phyloP scores from a whole-genome alignment of 768 basidiomycete genomes.

The Clitopilus passeckerianus region DNA sequence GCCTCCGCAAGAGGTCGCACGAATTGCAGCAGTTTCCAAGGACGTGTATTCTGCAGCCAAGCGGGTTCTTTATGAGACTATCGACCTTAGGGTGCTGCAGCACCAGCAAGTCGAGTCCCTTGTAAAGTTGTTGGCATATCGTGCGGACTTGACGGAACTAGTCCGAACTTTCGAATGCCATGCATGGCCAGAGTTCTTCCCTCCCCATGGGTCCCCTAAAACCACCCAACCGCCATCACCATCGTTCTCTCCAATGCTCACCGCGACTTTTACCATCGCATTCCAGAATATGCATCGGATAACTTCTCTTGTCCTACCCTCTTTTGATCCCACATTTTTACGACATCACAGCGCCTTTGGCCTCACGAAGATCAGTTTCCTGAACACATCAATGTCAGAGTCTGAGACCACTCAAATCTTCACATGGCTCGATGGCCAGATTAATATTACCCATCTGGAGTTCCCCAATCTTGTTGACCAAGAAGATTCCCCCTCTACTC shows the following conservation, averaged over 20 bases:
- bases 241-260: slow-evolving; percentile 20
- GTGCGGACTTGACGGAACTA: slow-evolving; percentile 33
- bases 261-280: slow-evolving; percentile 37
- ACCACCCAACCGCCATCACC: neutral
- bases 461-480: slow-evolving; percentile 32
- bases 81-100: slow-evolving; percentile 29
- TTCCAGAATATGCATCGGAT: slow-evolving; percentile 43
- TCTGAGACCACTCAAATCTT: slow-evolving; percentile 29
- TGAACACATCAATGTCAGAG: slow-evolving; percentile 23
- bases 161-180: slow-evolving; percentile 34
- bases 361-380: slow-evolving; percentile 32
- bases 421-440: slow-evolving; percentile 38
- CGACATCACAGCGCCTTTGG: slow-evolving; percentile 38
- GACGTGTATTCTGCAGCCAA: slow-evolving; percentile 28
- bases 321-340: slow-evolving; percentile 37
- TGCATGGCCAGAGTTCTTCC: slow-evolving; percentile 37
- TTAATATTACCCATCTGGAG: slow-evolving; percentile 30
- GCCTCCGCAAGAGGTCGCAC: slow-evolving; percentile 22
- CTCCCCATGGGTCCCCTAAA: slow-evolving; percentile 4
- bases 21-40: slow-evolving; percentile 25
- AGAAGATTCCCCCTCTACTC: slow-evolving; percentile 5
- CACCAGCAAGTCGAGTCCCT: slow-evolving; percentile 26
- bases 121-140: slow-evolving; percentile 29
- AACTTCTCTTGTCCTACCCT: slow-evolving; percentile 32
- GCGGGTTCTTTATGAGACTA: slow-evolving; percentile 22